A percentile compares a stretch with the other conserved stretches of the same genome.
Evolutionary conservation across 805 yeast genomes (phyloP).

Genomic region (Kuraishia hungarica): DNA sequence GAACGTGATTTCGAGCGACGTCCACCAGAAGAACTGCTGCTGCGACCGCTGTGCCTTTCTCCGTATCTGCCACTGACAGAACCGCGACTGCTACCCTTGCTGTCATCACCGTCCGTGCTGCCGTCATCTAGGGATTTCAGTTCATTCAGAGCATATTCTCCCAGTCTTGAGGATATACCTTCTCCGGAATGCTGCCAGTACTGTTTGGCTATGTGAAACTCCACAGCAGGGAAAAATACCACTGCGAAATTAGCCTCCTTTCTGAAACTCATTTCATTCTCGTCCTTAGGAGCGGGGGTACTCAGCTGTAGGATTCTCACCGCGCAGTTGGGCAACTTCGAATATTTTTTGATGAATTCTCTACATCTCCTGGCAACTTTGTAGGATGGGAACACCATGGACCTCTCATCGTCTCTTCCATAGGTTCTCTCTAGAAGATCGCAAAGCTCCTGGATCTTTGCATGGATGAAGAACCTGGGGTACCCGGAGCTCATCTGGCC

Average conservation of each 20-base stretch:
- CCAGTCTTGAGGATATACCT: constrained; percentile 86
- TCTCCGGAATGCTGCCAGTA: constrained; percentile 99
- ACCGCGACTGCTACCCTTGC: constrained; percentile 5
- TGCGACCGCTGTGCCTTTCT: neutral
- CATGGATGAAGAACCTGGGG: constrained; percentile 75
- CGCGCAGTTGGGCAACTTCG: constrained; percentile 23
- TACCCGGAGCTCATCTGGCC: constrained; percentile 77
- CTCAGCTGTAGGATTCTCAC: constrained; percentile 66
- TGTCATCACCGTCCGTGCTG: constrained; percentile 9
- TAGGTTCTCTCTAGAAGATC: constrained; percentile 52
- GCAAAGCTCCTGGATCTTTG: constrained; percentile 48
- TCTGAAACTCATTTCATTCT: constrained; percentile 49
- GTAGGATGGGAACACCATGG: constrained; percentile 72
- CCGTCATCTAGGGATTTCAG: constrained; percentile 29
- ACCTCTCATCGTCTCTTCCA: constrained; percentile 71
- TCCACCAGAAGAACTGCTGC: constrained; percentile 2
- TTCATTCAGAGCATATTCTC: constrained; percentile 72
- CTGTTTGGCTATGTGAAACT: constrained; percentile 59
- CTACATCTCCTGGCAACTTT: constrained; percentile 79
- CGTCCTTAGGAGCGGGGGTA: constrained; percentile 56
- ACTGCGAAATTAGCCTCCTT: constrained; percentile 66
- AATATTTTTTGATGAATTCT: constrained; percentile 52
- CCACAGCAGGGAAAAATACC: constrained; percentile 63
- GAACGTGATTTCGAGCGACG: constrained; percentile 3
- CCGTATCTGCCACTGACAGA: neutral